These are phyloP conservation scores for Coprinopsis sp. DNA, from an alignment of 768 basidiomycete species.

Conservation along the genomic window DNA sequence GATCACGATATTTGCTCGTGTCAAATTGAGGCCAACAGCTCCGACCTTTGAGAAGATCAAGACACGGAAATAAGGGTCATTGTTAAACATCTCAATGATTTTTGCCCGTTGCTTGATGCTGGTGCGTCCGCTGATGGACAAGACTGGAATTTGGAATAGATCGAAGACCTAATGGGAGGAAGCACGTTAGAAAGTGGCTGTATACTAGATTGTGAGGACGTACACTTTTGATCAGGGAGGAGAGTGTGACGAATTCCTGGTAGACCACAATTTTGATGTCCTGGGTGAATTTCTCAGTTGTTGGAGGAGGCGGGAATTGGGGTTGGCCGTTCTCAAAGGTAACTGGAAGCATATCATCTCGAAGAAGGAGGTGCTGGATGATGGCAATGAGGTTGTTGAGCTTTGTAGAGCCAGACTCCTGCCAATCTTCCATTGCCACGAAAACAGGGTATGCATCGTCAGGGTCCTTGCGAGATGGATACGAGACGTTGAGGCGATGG, in stretches of 20 bases:
- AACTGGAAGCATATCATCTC: conserved; percentile 14
- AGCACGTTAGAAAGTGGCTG: neutral
- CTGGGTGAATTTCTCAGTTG: neutral
- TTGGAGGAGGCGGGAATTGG: conserved; percentile 11
- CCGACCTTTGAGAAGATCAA: conserved; percentile 22
- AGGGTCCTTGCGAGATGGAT: conserved; percentile 10
- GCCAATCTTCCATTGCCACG: conserved; percentile 14
- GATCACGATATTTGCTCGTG: conserved; percentile 17
- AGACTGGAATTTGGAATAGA: neutral
- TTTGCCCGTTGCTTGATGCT: conserved; percentile 10
- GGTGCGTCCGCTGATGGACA: conserved; percentile 14
- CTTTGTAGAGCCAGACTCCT: conserved; percentile 15
- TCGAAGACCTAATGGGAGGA: conserved; percentile 1
- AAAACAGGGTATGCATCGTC: conserved; percentile 12
- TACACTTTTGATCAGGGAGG: conserved; percentile 16
- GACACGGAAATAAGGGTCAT: conserved; percentile 5
- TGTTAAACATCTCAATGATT: conserved; percentile 12
- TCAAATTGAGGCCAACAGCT: conserved; percentile 19
- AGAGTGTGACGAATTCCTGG: conserved; percentile 19
- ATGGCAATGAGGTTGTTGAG: conserved; percentile 14
- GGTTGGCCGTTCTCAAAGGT: conserved; percentile 14
- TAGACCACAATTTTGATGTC: conserved; percentile 14
- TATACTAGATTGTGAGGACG: neutral
- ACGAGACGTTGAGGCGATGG: conserved; percentile 13
- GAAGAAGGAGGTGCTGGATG: conserved; percentile 8